These are phyloP conservation scores for Malus hybrid DNA, from an alignment of 331 rosid genomes.

Conservation along the genomic window DNA sequence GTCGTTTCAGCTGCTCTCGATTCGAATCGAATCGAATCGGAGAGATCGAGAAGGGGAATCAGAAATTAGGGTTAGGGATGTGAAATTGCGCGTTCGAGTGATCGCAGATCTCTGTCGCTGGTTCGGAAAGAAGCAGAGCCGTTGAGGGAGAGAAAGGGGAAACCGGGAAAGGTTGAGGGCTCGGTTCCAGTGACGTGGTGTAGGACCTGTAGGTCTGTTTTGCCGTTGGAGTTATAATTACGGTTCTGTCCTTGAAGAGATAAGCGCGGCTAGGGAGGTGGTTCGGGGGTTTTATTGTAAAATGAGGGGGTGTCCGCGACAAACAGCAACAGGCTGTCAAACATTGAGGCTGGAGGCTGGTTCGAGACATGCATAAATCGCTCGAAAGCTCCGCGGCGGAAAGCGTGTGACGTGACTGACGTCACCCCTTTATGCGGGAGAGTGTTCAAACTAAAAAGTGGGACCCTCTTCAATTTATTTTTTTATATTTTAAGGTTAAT, in stretches of 20 bases:
- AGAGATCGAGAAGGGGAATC: slow-evolving; percentile 2
- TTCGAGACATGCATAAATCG: not conserved
- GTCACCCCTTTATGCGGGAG: too few relatives aligned
- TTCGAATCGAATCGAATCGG: slow-evolving; percentile 20
- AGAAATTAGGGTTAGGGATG: slow-evolving; percentile 12
- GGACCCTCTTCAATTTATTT: too few relatives aligned
- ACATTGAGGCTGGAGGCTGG: not conserved
- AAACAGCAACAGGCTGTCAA: slow-evolving; percentile 38
- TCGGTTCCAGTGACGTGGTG: slow-evolving; percentile 45
- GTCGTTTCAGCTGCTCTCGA: slow-evolving; percentile 19
- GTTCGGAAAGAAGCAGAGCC: not conserved
- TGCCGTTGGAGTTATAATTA: not conserved
- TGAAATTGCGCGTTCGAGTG: not conserved
- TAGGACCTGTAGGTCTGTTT: not conserved
- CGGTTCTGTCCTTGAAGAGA: not conserved
- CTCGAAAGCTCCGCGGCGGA: slow-evolving; percentile 9
- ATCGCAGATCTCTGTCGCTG: not conserved
- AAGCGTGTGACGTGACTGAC: too few relatives aligned
- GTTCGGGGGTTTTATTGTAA: slow-evolving; percentile 39
- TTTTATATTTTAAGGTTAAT: too few relatives aligned
- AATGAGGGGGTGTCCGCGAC: not conserved
- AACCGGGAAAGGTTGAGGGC: not conserved
- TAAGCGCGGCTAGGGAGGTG: not conserved
- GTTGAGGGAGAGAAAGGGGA: too few relatives aligned
- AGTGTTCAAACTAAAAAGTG: too few relatives aligned